Conservation (phyloP, 306 rosid species). For the Fragaria iinumae region DNA sequence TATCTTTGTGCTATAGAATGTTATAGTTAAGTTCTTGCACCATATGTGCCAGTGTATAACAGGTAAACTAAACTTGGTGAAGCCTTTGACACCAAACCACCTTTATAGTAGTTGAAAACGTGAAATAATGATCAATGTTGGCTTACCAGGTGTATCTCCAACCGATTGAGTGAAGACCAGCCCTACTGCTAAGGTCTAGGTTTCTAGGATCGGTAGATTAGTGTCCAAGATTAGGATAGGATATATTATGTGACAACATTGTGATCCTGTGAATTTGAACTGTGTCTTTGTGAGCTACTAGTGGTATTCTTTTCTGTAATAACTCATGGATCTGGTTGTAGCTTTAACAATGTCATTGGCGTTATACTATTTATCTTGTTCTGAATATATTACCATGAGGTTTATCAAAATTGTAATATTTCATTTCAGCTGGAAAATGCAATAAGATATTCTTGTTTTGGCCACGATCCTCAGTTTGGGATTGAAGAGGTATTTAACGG, state of each 20-base stretch:
- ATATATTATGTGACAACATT: background rate
- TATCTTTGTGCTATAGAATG: background rate
- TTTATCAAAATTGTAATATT: background rate
- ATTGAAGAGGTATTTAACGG: too few species aligned
- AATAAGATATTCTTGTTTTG: background rate
- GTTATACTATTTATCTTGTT: background rate
- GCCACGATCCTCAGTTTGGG: too few species aligned
- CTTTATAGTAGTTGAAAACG: background rate
- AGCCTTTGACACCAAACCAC: background rate
- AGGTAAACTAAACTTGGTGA: background rate
- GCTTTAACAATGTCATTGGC: background rate
- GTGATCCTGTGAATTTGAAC: background rate
- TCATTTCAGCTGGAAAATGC: background rate
- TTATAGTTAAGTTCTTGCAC: background rate
- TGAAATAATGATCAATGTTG: background rate
- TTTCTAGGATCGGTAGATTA: background rate
- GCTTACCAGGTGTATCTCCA: background rate
- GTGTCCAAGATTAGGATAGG: background rate
- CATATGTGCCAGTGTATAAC: background rate
- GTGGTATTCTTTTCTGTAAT: background rate
- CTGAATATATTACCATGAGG: background rate
- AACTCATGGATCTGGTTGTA: background rate
- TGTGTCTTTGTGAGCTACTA: background rate
- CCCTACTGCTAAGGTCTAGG: background rate
- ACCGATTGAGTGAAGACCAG: background rate